phyloP scores from a whole-genome alignment of 164 flowering plant species.

The Kingdonia uniflora region DNA sequence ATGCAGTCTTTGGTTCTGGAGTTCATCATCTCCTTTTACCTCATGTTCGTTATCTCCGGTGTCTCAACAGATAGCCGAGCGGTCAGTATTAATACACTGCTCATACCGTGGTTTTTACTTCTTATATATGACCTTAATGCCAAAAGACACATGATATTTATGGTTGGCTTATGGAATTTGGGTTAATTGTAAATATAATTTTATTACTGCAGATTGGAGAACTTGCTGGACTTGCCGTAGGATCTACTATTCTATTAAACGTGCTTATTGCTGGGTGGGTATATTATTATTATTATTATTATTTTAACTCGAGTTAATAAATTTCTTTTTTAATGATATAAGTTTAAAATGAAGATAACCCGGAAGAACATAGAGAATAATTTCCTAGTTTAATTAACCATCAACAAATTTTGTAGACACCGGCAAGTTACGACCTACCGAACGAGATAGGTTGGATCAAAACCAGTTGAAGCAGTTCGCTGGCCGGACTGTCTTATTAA shows the following conservation, averaged over 20 bases:
- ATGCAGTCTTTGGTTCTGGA: slow-evolving; percentile 50
- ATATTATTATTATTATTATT: background rate
- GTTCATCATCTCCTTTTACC: slow-evolving; percentile 61
- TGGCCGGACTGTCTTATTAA: too few species aligned
- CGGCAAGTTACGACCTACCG: too few species aligned
- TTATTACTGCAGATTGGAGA: slow-evolving; percentile 61
- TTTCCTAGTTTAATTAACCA: too few species aligned
- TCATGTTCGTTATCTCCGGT: slow-evolving; percentile 71
- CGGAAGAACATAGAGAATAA: too few species aligned
- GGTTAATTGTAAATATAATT: background rate
- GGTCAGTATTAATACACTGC: slow-evolving; percentile 26
- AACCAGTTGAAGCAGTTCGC: too few species aligned
- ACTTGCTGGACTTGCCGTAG: slow-evolving; percentile 81
- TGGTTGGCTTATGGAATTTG: background rate
- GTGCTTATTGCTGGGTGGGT: slow-evolving; percentile 66
- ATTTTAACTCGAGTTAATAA: too few species aligned
- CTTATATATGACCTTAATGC: background rate
- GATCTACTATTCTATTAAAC: slow-evolving; percentile 59
- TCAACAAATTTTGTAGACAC: too few species aligned
- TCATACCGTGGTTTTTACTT: background rate
- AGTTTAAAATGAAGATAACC: too few species aligned
- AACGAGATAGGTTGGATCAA: too few species aligned
- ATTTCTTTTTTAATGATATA: too few species aligned
- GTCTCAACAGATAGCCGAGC: slow-evolving; percentile 75
- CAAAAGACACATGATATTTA: background rate